Conservation (phyloP, 129 eudicot species). For the Mikania micrantha region DNA sequence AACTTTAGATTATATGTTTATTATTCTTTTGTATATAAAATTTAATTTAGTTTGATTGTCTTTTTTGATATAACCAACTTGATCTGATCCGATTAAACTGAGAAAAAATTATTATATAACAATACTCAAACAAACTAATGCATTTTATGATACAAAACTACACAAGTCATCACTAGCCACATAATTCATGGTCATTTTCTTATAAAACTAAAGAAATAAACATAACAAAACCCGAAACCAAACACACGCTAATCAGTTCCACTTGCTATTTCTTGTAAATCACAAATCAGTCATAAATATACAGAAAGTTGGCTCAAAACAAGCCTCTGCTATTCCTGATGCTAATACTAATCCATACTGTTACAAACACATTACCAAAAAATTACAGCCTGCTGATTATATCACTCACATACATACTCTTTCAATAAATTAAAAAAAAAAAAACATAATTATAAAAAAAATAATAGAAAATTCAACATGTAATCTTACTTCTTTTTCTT, state of each 20-base stretch:
- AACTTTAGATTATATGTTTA: too few species aligned
- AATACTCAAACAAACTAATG: too few species aligned
- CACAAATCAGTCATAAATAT: neutral
- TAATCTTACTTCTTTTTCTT: neutral
- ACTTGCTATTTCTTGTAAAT: slow-evolving; percentile 2
- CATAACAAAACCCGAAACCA: neutral
- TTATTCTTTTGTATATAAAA: too few species aligned
- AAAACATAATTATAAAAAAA: slow-evolving; percentile 9
- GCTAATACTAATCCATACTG: slow-evolving; percentile 21
- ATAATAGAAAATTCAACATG: neutral
- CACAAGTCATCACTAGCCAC: too few species aligned
- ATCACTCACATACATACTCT: slow-evolving; percentile 18
- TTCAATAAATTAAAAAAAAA: slow-evolving; percentile 12
- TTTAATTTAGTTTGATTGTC: too few species aligned
- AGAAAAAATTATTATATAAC: too few species aligned
- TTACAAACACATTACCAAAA: slow-evolving; percentile 29
- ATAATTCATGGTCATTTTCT: neutral
- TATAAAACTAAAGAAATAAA: neutral
- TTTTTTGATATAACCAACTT: too few species aligned
- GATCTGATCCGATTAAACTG: too few species aligned
- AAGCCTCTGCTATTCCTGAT: too few species aligned
- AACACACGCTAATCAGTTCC: slow-evolving; percentile 3
- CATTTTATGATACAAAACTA: neutral
- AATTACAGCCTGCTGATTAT: slow-evolving; percentile 33
- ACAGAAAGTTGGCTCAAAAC: neutral